Base-by-base conservation (phyloP, 257 asterid genomes). In the Jasminum sambac region DNA sequence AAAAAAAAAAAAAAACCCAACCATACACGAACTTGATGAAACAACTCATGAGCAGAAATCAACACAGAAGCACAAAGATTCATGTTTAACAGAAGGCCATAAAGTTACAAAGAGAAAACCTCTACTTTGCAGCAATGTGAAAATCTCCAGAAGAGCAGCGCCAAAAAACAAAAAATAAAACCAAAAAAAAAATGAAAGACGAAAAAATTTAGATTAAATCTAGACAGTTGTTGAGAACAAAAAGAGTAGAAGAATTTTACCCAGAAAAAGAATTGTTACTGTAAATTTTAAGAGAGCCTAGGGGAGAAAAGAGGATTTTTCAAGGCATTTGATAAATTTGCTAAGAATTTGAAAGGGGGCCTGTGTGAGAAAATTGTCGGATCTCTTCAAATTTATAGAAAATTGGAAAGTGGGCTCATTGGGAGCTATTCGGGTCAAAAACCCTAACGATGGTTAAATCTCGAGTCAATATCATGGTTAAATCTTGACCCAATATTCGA, bases 401-500 rank as follows among this genome's bases (percentile, higher is more conserved):
- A 21, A 48, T 5, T 38, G 17, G 48, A 67, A 5, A 68, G 25
- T 14, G 0, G 1, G 5, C 23, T 10, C 19, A 38, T 46, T 23
- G 34, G 44, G 44, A 16, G 30, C 37, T 5, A 26, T 38, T 24
- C 23, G 65, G 39, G 40, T 11, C 41, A 16, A 26, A 77, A 72
- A 69, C 69, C 61, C 66, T 34, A 72, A 67, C 81, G 42, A 50
- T 40, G 82, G 66, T 69, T 78, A 58, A 48, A 9, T 58, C 42
- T 57, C 44, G 37, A 64, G 65, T 38, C 7, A 17, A 4, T 30
- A 30, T 4, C 52, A 50, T 40, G 82, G 66, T 69, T 78, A 58
- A 48, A 9, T 58, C 42, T 57, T 58, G 37, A 64, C 69, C 44
- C 7, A 17, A 4, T 30, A 30, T 4, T 30, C 36, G 4, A 4